These are phyloP conservation scores for Yamadazyma triangularis DNA, from an alignment of 1,139 yeast genomes.

Conservation along the genomic window DNA sequence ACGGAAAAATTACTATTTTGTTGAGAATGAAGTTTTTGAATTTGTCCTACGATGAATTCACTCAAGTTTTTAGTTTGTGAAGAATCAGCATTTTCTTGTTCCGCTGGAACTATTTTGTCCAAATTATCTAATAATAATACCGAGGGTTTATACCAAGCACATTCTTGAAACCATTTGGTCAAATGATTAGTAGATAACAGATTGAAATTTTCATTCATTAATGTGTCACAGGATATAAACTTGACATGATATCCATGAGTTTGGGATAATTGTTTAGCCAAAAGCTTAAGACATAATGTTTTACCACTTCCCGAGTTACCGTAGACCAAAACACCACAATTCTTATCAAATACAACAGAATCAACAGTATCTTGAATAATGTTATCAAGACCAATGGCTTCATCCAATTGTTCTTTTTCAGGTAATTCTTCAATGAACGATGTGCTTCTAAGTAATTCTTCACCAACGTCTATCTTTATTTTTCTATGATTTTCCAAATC, in stretches of 20 bases:
- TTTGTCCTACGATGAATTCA: conserved; percentile 38
- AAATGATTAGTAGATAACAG: conserved; percentile 42
- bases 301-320: conserved; percentile 87
- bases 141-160: conserved; percentile 80
- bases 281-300: conserved; percentile 45
- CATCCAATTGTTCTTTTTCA: conserved; percentile 8
- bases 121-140: conserved; percentile 73
- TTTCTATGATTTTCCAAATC: conserved; percentile 19
- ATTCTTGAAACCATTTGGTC: conserved; percentile 49
- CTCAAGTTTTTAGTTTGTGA: conserved; percentile 55
- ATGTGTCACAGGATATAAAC: conserved; percentile 49
- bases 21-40: conserved; percentile 36
- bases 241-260: conserved; percentile 40
- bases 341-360: conserved; percentile 42
- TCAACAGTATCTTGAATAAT: conserved; percentile 38
- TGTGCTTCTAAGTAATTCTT: conserved; percentile 47
- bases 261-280: conserved; percentile 31
- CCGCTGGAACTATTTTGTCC: conserved; percentile 73
- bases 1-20: conserved; percentile 47
- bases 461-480: conserved; percentile 46
- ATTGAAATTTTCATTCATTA: conserved; percentile 51
- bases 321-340: conserved; percentile 53
- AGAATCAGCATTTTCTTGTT: conserved; percentile 64
- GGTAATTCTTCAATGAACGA: conserved; percentile 36
- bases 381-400: conserved; percentile 57